These are phyloP conservation scores for Cicer judaicum DNA, from an alignment of 306 rosid species.

Conservation along the genomic window DNA sequence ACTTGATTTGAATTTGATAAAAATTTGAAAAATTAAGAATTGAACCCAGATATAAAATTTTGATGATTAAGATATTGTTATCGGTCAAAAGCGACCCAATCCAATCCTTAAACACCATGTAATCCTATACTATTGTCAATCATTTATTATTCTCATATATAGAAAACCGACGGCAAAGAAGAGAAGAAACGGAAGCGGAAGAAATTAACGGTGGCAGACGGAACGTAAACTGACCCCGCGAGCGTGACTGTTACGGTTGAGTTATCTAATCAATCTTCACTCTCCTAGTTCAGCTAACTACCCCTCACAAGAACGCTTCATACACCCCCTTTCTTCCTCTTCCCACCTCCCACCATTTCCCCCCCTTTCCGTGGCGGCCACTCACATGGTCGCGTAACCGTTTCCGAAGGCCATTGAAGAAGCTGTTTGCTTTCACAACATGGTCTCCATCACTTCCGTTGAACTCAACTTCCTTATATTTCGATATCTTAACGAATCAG, in stretches of 20 bases:
- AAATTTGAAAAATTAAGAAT: too few relatives aligned
- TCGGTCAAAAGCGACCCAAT: too few relatives aligned
- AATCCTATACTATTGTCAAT: too few relatives aligned
- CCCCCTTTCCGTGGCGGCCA: not conserved
- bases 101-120: too few relatives aligned
- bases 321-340: not conserved
- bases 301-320: not conserved
- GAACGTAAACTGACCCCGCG: slow-evolving; percentile 4
- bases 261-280: slow-evolving; percentile 1
- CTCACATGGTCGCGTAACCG: slow-evolving; percentile 52
- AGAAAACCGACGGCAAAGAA: not conserved
- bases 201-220: slow-evolving; percentile 34
- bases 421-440: slow-evolving; percentile 51
- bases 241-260: slow-evolving; percentile 27
- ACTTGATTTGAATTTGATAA: too few relatives aligned
- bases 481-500: slow-evolving; percentile 97
- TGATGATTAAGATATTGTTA: too few relatives aligned
- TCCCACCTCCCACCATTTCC: not conserved
- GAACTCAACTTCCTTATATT: slow-evolving; percentile 85
- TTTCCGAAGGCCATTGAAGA: slow-evolving; percentile 45
- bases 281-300: not conserved
- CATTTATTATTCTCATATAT: too few relatives aligned
- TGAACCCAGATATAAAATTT: too few relatives aligned
- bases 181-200: slow-evolving; percentile 37
- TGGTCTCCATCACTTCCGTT: slow-evolving; percentile 78